Evolutionary conservation across 805 yeast genomes (phyloP), one percentile per base, ranked within the genome.

Genomic region (Myxozyma vanderwaltii): DNA sequence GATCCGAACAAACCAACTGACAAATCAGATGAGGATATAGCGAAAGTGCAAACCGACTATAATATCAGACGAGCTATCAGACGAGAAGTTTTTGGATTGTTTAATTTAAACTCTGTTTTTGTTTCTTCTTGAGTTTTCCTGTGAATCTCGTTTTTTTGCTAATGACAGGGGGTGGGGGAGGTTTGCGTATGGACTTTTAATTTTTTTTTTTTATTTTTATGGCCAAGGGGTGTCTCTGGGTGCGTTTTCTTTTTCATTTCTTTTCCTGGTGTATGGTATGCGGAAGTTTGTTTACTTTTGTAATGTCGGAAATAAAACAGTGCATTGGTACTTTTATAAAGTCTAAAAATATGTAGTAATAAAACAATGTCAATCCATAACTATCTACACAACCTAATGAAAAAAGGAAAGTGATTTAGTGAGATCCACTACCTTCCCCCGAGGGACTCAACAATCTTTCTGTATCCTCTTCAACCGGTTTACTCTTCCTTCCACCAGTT

Each of bases 81-180:
- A n/a, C 26, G 56, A 29, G 65, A 62, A 26, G n/a, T 62, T 35
- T 51, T 38, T 35, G 65, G 65, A 21, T 54, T 61, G 61, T 39
- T 39, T 21, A 58, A 50, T 24, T 46, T 61, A 41, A 61, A 58
- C 35, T 48, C 64, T 12, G 19, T 61, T 23, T 48, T 61, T 19
- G 51, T 51, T n/a, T 57, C 62, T 19, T 36, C 8, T 29, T n/a
- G 38, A 5, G 12, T 36, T 26, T 21, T 41, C 15, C 27, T 41
- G n/a, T n/a, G 2, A 35, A 19, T 48, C 35, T 13, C n/a, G 6
- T 49, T 39, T 13, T 38, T 29, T 6, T 6, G 33, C 33, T 6
- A 6, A 29, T 29, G 33, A 29, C 10, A 29, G 10, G 33, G 10
- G 33, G 33, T 6, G 33, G 33, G 33, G 33, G 6, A 6, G 27